Evolutionary conservation across 2,329 filamentous ascomycete genomes (phyloP), one percentile per base, ranked within the genome.

Genomic region (Colletotrichum tropicicola): DNA sequence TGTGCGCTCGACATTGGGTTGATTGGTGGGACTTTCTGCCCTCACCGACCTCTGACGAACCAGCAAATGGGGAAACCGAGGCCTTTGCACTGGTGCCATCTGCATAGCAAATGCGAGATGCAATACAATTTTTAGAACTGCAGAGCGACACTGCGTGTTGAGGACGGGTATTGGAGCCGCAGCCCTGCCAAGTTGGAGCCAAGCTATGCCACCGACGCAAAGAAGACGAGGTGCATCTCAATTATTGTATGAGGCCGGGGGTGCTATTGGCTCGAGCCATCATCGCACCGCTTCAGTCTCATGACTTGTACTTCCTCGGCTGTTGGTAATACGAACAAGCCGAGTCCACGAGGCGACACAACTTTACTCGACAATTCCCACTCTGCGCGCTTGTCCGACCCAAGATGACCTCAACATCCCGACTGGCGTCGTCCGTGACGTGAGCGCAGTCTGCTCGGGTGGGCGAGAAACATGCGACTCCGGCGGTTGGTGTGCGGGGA

Each of bases 181-280:
- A 66, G 62, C 58, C 51, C 45, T 63, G 58, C 58, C 62, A 57
- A 56, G 23, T 48, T 37, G 45, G 37, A 28, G 56, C 56, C 56
- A 52, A 64, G 60, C 27, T 55, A 21, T 49, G 60, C 61, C 56
- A 65, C 19, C 23, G 32, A 60, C 44, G 61, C 48, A 61, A 51
- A 65, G 48, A 65, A 60, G 43, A 65, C 61, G 61, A 65, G 57
- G 57, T 65, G 61, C 61, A 65, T 65, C 57, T 49, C 43, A 49
- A 13, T 32, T 19, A 13, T 61, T 61, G 56, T 61, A 35, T 49
- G 57, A 37, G n/a, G 48, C n/a, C 15, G 30, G 19, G 56, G n/a
- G 35, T 41, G 27, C 19, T 9, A 65, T 61, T 65, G 61, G 61
- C 27, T 27, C 21, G 17, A 30, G 43, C 28, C 35, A 48, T 49